Evolutionary conservation across 352 stramenopile genomes (phyloP).

Genomic region (Aphanomyces invadans): DNA sequence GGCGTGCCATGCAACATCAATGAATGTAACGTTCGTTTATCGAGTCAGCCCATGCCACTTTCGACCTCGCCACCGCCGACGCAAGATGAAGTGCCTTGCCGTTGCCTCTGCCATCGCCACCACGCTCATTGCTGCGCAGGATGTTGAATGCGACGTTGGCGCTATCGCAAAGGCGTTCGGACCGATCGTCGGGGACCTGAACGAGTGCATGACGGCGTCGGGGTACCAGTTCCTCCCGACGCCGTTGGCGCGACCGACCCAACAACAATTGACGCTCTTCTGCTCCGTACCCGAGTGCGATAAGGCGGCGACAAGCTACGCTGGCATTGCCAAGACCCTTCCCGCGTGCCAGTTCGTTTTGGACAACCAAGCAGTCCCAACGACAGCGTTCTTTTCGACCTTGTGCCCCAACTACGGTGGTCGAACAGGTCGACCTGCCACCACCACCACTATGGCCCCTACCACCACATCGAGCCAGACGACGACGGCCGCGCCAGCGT

Average conservation of each 20-base stretch:
- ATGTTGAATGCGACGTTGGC: constrained; percentile 1
- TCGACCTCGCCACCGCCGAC: too few species aligned
- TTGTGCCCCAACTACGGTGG: not conserved
- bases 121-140: not conserved
- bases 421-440: not conserved
- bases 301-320: not conserved
- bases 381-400: not conserved
- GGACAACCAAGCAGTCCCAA: not conserved
- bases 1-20: not conserved
- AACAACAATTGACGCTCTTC: not conserved
- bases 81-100: not conserved
- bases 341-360: not conserved
- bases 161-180: not conserved
- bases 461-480: not conserved
- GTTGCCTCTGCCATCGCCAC: not conserved
- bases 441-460: not conserved
- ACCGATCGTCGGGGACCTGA: constrained; percentile 5
- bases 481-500: not conserved
- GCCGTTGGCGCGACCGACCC: not conserved
- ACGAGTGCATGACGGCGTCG: not conserved
- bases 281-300: not conserved
- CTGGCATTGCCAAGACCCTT: not conserved
- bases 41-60: too few species aligned
- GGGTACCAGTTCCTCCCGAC: constrained; percentile 2
- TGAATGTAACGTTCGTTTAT: too few species aligned